Percentiles rank a stretch among this genome's conserved stretches.
These are phyloP conservation scores for Phytophthora pseudosyringae DNA, from an alignment of 352 stramenopile genomes.

Conservation along the genomic window DNA sequence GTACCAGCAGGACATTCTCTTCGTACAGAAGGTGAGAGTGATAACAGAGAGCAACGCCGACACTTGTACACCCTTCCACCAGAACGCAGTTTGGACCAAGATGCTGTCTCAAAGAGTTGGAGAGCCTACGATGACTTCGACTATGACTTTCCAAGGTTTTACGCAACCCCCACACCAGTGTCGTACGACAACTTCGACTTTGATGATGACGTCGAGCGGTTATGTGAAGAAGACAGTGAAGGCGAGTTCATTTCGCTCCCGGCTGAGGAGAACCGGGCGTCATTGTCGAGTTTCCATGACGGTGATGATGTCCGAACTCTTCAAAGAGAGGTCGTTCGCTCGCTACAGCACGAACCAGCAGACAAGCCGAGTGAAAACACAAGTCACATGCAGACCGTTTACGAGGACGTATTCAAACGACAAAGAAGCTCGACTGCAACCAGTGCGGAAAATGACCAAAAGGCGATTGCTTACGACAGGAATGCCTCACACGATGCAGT, in stretches of 20 bases:
- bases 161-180: conserved; percentile 9
- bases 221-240: conserved; percentile 27
- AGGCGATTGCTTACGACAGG: conserved; percentile 3
- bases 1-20: conserved; percentile 29
- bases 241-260: conserved; percentile 30
- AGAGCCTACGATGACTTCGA: conserved; percentile 35
- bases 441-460: background rate
- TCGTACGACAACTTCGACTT: conserved; percentile 32
- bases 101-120: conserved; percentile 18
- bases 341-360: conserved; percentile 33
- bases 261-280: conserved; percentile 8
- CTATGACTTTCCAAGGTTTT: conserved; percentile 34
- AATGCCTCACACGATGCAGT: conserved; percentile 40
- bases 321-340: conserved; percentile 53
- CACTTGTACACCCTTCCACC: conserved; percentile 15
- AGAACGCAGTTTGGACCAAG: conserved; percentile 6
- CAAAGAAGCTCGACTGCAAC: background rate
- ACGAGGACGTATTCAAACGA: conserved; percentile 8
- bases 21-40: conserved; percentile 11
- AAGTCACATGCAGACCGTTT: background rate
- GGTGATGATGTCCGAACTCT: conserved; percentile 23
- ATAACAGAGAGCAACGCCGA: conserved; percentile 17
- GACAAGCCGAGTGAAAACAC: background rate
- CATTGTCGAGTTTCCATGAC: conserved; percentile 21
- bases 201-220: conserved; percentile 9